A percentile compares a stretch with the other conserved stretches of the same genome.
phyloP scores from a whole-genome alignment of 73 alveolate genomes.

The Paramecium tetraurelia region DNA sequence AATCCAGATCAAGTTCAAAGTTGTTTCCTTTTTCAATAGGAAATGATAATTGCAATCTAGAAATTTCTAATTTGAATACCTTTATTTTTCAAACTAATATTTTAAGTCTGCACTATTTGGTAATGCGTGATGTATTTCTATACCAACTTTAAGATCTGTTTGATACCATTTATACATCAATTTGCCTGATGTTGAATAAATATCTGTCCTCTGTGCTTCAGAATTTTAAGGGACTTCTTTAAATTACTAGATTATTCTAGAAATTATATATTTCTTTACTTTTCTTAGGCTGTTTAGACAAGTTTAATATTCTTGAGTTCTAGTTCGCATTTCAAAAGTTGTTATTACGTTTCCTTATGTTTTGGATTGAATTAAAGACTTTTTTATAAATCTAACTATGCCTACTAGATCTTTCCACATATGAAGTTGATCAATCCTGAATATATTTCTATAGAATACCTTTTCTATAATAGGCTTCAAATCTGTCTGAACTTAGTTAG shows the following conservation, averaged over 20 bases:
- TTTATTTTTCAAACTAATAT: constrained; percentile 41
- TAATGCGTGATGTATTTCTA: constrained; percentile 51
- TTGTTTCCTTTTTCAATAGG: constrained; percentile 27
- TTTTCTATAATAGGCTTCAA: constrained; percentile 32
- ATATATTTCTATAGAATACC: background rate
- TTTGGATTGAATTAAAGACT: background rate
- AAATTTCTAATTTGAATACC: background rate
- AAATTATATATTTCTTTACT: background rate
- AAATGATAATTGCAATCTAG: constrained; percentile 34
- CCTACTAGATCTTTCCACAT: background rate
- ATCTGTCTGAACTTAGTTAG: background rate
- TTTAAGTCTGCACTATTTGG: constrained; percentile 45
- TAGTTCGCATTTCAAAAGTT: background rate
- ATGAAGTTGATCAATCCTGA: constrained; percentile 7
- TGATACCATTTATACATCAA: constrained; percentile 56
- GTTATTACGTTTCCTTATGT: background rate
- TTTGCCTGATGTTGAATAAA: constrained; percentile 45
- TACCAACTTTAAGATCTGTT: constrained; percentile 50
- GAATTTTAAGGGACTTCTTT: background rate
- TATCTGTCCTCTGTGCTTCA: background rate
- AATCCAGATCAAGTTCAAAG: constrained; percentile 47
- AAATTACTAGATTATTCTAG: background rate
- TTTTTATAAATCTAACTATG: background rate
- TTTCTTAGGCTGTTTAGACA: background rate
- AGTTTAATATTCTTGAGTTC: constrained; percentile 9